Evolutionary conservation across 768 basidiomycete species (phyloP), one percentile per base, ranked within the genome.

Genomic region (Tylopilus felleus): DNA sequence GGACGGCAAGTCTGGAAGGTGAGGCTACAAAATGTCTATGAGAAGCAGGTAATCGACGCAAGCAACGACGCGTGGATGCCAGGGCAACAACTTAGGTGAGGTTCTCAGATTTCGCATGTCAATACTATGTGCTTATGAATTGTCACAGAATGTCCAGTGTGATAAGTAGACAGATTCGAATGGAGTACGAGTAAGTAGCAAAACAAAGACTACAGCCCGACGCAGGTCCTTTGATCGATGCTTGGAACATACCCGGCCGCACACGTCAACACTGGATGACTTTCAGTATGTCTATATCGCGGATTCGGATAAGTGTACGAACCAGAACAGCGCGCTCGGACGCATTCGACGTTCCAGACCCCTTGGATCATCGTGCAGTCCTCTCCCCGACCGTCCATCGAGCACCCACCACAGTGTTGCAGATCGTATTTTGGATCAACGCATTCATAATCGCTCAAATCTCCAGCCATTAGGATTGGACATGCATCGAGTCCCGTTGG

Each of bases 361-460:
- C 83, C 81, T 42, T 71, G 56, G 60, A 92, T 89, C 42, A 77
- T 71, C 17, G 83, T 83, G 69, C 89, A 93, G 68, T 93, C 86
- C 66, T 82, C 73, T 23, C 90, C 90, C 40, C 72, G 64, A 19
- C 82, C 82, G n/a, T 79, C 69, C 17, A 80, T 76, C 2, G 80
- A 69, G 65, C 90, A 92, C 27, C 90, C 90, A 57, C 89, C 90
- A 69, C 90, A 92, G 14, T 84, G 83, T 55, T 82, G 76, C 43
- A 91, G 77, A 55, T 90, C 87, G 41, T 72, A 72, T 17, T 69
- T 60, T 28, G 78, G 78, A 70, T 92, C 86, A 48, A 91, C 62
- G 64, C 84, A 87, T 63, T 87, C 84, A 59, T 75, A 82, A 51
- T 82, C 80, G 29, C 69, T 75, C 40, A 61, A 60, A 21, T 67